phyloP scores from a whole-genome alignment of 140 eudicot species.

The Ambrosia hybrid region DNA sequence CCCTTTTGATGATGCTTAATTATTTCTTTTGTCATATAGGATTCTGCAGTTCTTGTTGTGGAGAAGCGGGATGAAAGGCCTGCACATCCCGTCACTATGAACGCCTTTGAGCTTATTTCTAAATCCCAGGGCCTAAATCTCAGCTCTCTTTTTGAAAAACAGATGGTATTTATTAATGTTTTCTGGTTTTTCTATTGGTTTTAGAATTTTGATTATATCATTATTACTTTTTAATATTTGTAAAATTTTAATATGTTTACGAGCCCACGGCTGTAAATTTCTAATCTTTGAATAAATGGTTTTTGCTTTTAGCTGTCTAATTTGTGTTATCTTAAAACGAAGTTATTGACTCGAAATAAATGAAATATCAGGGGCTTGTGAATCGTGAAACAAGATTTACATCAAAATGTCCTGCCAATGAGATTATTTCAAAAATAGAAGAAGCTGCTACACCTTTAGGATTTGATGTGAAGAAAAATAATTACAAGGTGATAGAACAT shows the following conservation, averaged over 20 bases:
- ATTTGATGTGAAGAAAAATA: conserved; percentile 89
- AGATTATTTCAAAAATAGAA: conserved; percentile 84
- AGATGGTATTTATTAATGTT: conserved; percentile 56
- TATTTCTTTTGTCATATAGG: conserved; percentile 35
- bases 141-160: conserved; percentile 82
- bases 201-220: too few relatives aligned
- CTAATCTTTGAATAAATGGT: too few relatives aligned
- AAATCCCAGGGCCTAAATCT: conserved; percentile 96
- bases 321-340: too few relatives aligned
- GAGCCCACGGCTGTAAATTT: too few relatives aligned
- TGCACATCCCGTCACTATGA: conserved; percentile 75
- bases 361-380: conserved; percentile 70
- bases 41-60: conserved; percentile 67
- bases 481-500: conserved; percentile 63
- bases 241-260: too few relatives aligned
- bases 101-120: conserved; percentile 96
- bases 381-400: conserved; percentile 97
- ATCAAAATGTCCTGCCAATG: conserved; percentile 74
- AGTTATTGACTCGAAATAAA: neutral
- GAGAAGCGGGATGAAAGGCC: conserved; percentile 73
- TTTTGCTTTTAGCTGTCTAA: too few relatives aligned
- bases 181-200: neutral
- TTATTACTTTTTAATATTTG: too few relatives aligned
- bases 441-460: conserved; percentile 89
- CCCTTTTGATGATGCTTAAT: neutral